phyloP scores from a whole-genome alignment of 352 stramenopile species.

The Phytophthora ohioensis region DNA sequence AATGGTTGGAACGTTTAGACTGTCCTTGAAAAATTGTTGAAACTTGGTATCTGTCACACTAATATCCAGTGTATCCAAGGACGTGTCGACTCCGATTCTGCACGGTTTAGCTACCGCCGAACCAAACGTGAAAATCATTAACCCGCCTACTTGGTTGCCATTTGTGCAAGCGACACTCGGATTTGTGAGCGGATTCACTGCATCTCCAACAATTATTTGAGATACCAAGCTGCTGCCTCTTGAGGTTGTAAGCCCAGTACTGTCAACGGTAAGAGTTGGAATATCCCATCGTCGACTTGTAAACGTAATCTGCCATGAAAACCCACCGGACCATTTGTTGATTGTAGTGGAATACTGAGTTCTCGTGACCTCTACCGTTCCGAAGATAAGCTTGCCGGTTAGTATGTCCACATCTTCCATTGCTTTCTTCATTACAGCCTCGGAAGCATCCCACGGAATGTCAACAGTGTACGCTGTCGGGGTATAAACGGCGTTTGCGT shows the following conservation, averaged over 20 bases:
- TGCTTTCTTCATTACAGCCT: slow-evolving; percentile 63
- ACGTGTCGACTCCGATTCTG: slow-evolving; percentile 53
- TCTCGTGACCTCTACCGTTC: slow-evolving; percentile 82
- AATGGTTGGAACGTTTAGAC: slow-evolving; percentile 55
- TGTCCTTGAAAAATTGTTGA: slow-evolving; percentile 46
- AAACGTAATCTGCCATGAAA: slow-evolving; percentile 95
- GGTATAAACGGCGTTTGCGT: slow-evolving; percentile 35
- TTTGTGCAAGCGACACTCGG: slow-evolving; percentile 65
- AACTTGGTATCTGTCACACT: slow-evolving; percentile 50
- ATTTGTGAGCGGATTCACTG: slow-evolving; percentile 16
- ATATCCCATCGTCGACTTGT: slow-evolving; percentile 85
- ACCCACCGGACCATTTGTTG: slow-evolving; percentile 94
- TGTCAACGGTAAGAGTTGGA: slow-evolving; percentile 66
- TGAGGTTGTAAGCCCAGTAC: slow-evolving; percentile 33
- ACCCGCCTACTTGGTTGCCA: slow-evolving; percentile 92
- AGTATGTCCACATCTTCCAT: slow-evolving; percentile 52
- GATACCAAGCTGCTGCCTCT: slow-evolving; percentile 15
- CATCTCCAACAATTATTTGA: slow-evolving; percentile 61
- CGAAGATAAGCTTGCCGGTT: slow-evolving; percentile 75
- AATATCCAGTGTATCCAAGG: slow-evolving; percentile 32
- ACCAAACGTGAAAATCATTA: slow-evolving; percentile 71
- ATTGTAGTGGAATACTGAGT: slow-evolving; percentile 76
- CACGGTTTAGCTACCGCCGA: slow-evolving; percentile 62
- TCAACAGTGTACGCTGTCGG: slow-evolving; percentile 20
- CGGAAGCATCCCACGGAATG: slow-evolving; percentile 81